These are phyloP conservation scores for Aspergillus aculeatus DNA, from an alignment of 2,329 filamentous ascomycete genomes.

Conservation along the genomic window DNA sequence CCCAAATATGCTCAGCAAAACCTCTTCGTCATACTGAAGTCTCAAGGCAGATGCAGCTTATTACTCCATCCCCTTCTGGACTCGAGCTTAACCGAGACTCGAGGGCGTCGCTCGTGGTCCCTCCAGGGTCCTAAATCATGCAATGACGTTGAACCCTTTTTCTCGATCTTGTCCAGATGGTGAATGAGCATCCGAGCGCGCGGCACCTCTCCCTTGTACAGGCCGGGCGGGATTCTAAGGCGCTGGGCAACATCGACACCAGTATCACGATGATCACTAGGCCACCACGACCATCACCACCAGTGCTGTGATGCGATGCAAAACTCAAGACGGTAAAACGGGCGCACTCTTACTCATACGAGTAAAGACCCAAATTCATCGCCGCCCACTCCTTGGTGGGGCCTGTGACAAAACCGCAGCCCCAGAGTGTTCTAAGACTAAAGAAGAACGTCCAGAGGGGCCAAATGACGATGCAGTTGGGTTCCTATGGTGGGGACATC, in stretches of 20 bases:
- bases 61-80: not conserved
- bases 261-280: not conserved
- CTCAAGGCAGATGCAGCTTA: no score
- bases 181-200: not conserved
- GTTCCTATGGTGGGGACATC: not conserved
- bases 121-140: not conserved
- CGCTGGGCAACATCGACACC: not conserved
- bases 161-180: not conserved
- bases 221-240: not conserved
- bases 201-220: not conserved
- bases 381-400: not conserved
- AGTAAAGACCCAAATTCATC: not conserved
- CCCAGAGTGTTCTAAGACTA: not conserved
- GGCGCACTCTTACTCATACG: not conserved
- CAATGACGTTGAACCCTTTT: not conserved
- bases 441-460: not conserved
- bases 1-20: not conserved
- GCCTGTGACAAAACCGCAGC: not conserved
- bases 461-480: constrained; percentile 4
- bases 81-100: not conserved
- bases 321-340: not conserved
- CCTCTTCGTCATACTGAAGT: not conserved
- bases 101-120: not conserved
- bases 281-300: not conserved
- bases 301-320: not conserved